Evolutionary conservation across 331 rosid genomes (phyloP).

Genomic region (Pyrus hybrid): DNA sequence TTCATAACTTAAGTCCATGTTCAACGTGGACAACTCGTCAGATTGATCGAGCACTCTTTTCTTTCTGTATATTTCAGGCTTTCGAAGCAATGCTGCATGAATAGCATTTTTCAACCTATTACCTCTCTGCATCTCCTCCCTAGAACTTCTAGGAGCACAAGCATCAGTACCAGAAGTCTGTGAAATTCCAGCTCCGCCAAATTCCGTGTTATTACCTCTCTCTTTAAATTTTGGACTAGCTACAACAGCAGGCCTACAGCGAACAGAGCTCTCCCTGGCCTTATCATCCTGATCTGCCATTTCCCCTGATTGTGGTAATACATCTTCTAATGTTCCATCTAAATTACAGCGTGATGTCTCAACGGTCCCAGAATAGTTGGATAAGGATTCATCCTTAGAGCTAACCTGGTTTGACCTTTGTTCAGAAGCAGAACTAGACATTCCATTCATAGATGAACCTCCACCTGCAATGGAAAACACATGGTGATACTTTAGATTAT

Average conservation of each 20-base stretch:
- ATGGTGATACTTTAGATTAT: slow-evolving; percentile 1
- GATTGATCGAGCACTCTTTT: slow-evolving; percentile 44
- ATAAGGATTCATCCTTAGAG: slow-evolving; percentile 30
- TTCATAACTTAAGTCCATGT: slow-evolving; percentile 38
- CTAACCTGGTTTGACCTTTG: slow-evolving; percentile 19
- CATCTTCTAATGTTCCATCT: slow-evolving; percentile 37
- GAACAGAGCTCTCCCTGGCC: slow-evolving; percentile 38
- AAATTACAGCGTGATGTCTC: slow-evolving; percentile 30
- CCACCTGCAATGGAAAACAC: slow-evolving; percentile 23
- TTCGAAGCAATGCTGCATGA: slow-evolving; percentile 64
- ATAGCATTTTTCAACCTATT: slow-evolving; percentile 74
- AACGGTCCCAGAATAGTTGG: slow-evolving; percentile 19
- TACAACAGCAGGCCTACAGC: slow-evolving; percentile 27
- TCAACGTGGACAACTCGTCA: slow-evolving; percentile 34
- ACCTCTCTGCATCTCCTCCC: slow-evolving; percentile 45
- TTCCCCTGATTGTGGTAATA: slow-evolving; percentile 34
- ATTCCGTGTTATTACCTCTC: slow-evolving; percentile 47
- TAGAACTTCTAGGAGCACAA: slow-evolving; percentile 35
- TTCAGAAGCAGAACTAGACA: slow-evolving; percentile 22
- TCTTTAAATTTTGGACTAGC: slow-evolving; percentile 57
- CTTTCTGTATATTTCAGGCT: slow-evolving; percentile 69
- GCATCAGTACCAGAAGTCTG: slow-evolving; percentile 41
- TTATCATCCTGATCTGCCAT: slow-evolving; percentile 37
- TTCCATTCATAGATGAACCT: slow-evolving; percentile 23
- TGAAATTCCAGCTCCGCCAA: slow-evolving; percentile 30